These are phyloP conservation scores for Dillenia turbinata DNA, from an alignment of 164 flowering plant species.

Conservation along the genomic window DNA sequence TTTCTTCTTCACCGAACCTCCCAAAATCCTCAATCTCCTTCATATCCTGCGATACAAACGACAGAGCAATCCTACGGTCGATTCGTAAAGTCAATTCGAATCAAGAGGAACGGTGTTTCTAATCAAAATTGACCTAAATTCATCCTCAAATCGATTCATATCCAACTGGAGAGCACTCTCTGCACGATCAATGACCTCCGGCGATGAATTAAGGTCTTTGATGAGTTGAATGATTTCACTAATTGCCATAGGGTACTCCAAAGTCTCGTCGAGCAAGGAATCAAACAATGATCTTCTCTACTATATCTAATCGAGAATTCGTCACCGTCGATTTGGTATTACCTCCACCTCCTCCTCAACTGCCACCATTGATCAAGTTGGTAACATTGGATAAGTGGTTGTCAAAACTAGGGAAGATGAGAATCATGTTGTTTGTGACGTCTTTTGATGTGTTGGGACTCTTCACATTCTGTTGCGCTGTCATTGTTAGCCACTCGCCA, in stretches of 20 bases:
- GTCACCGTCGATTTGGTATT: no score
- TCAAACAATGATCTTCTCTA: no score
- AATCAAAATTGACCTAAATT: constrained; percentile 41
- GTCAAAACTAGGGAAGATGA: no score
- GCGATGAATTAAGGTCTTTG: constrained; percentile 14
- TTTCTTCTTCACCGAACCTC: constrained; percentile 11
- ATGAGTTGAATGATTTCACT: constrained; percentile 40
- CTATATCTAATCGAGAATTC: no score
- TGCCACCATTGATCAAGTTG: no score
- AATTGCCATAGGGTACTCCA: constrained; percentile 51
- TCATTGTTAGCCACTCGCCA: constrained; percentile 51
- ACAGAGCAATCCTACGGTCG: constrained; percentile 49
- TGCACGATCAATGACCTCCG: constrained; percentile 29
- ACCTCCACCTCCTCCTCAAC: no score
- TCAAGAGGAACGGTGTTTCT: constrained; percentile 43
- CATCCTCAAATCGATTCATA: constrained; percentile 60
- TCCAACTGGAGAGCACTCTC: constrained; percentile 51
- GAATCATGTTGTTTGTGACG: no score
- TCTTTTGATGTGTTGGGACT: no score
- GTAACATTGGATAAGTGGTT: no score
- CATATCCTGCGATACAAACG: constrained; percentile 36
- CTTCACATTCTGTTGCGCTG: constrained; percentile 69
- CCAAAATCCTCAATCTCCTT: constrained; percentile 18
- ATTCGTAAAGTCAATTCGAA: constrained; percentile 48
- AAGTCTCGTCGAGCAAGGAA: no score